A percentile compares a stretch with the other conserved stretches of the same genome.
These are phyloP conservation scores for Xylariaceae sp. DNA, from an alignment of 2,329 filamentous ascomycete species.

Conservation along the genomic window DNA sequence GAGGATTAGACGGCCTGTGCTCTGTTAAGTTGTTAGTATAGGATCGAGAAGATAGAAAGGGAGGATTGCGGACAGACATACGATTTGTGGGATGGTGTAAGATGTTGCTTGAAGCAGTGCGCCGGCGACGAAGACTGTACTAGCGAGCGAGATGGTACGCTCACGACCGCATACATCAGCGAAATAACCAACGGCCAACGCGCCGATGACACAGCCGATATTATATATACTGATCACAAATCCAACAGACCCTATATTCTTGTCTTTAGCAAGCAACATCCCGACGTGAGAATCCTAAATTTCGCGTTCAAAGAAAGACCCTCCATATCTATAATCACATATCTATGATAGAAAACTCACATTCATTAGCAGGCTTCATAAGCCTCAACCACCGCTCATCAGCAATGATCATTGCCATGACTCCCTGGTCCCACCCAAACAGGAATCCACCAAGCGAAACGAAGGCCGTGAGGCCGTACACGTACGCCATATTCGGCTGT, in stretches of 20 bases:
- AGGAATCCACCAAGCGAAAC: constrained; percentile 30
- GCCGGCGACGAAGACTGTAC: constrained; percentile 26
- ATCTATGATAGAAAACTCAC: constrained; percentile 12
- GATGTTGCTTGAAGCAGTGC: constrained; percentile 25
- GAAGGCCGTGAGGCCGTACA: constrained; percentile 30
- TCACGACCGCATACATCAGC: constrained; percentile 30
- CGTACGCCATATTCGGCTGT: constrained; percentile 28
- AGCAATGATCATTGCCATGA: constrained; percentile 34
- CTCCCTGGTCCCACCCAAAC: constrained; percentile 33
- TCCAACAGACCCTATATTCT: constrained; percentile 24
- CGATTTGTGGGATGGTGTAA: constrained; percentile 26
- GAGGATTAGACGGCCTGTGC: constrained; percentile 25
- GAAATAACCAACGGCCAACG: constrained; percentile 28
- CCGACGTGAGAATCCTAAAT: background rate
- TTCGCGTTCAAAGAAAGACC: background rate
- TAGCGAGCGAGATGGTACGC: constrained; percentile 29
- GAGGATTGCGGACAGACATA: constrained; percentile 7
- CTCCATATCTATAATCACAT: background rate
- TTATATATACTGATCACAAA: constrained; percentile 34
- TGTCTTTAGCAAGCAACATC: background rate
- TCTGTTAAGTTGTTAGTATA: constrained; percentile 9
- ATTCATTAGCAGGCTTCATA: constrained; percentile 30
- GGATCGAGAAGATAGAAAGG: background rate
- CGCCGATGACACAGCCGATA: constrained; percentile 30
- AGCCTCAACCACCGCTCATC: constrained; percentile 29